A percentile compares a stretch with the other conserved stretches of the same genome.
Evolutionary conservation across 768 basidiomycete species (phyloP).

Genomic region (Royoungia palumana): DNA sequence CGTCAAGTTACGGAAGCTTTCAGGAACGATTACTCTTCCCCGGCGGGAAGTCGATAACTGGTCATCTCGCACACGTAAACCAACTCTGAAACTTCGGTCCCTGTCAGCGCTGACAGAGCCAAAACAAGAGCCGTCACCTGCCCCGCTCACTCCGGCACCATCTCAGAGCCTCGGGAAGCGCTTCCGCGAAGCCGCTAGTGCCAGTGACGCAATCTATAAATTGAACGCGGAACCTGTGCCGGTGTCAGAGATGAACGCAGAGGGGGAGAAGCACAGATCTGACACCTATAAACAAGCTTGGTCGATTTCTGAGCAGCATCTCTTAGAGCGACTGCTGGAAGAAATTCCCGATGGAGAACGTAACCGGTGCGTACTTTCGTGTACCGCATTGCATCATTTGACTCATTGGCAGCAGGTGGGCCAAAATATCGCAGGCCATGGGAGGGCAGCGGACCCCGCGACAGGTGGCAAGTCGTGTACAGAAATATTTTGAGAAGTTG

Average conservation of each 20-base stretch:
- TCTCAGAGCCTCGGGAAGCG: slow-evolving; percentile 26
- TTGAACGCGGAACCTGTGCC: slow-evolving; percentile 14
- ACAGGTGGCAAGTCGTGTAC: slow-evolving; percentile 86
- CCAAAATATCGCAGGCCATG: slow-evolving; percentile 82
- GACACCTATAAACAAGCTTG: slow-evolving; percentile 85
- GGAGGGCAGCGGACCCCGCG: slow-evolving; percentile 69
- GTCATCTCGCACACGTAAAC: slow-evolving; percentile 29
- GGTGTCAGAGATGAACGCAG: slow-evolving; percentile 17
- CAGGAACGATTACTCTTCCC: slow-evolving; percentile 2
- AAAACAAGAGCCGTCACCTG: slow-evolving; percentile 6
- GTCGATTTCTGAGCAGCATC: slow-evolving; percentile 72
- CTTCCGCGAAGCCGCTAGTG: slow-evolving; percentile 20
- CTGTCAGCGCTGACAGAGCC: slow-evolving; percentile 8
- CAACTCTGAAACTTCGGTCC: slow-evolving; percentile 28
- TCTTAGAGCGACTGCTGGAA: slow-evolving; percentile 69
- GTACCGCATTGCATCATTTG: slow-evolving; percentile 1
- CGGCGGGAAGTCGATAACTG: slow-evolving; percentile 9
- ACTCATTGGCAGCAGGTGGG: slow-evolving; percentile 49
- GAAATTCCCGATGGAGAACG: slow-evolving; percentile 76
- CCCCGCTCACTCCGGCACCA: slow-evolving; percentile 11
- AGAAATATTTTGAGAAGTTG: slow-evolving; percentile 85
- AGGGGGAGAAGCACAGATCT: slow-evolving; percentile 22
- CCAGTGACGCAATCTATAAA: slow-evolving; percentile 14
- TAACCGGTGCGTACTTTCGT: slow-evolving; percentile 50
- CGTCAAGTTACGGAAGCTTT: neutral